Base-by-base conservation (phyloP, 768 basidiomycete genomes). In the Xerocomus brunneocitrinus region DNA sequence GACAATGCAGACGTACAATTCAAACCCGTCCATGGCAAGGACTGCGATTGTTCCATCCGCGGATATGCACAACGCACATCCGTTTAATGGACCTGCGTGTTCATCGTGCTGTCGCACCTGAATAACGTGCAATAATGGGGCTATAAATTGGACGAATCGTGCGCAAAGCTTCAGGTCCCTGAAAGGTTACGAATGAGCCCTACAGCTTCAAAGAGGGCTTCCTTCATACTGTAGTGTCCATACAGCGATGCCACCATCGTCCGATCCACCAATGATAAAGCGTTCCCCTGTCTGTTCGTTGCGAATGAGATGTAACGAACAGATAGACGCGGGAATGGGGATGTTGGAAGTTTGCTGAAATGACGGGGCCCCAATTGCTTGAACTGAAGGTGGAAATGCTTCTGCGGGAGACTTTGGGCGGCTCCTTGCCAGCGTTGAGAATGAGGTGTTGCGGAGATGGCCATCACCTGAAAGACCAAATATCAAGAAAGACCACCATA, bases 31-130 rank as follows among this genome's bases (percentile, higher is more conserved):
- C 9, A 91, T 67, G 0, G 74, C 78, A 50, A 98, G 77, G n/a
- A 91, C 79, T 0, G 85, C 91, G 55, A 94, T 80, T 2, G 92
- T 91, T 1, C 93, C 91, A 60, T 92, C 90, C 28, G 73, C 63
- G 1, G 92, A 81, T 7, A 91, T 67, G 61, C 89, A 92, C 10
- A 95, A 65, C 3, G 82, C 71, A 63, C 86, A 88, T 3, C 84
- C 87, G 42, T 76, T 75, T 24, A 95, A 64, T 6, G 83, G 76
- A 1, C 84, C 83, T 2, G 73, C 73, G 14, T 71, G 69, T 19
- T 80, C 77, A 30, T 78, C 74, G 7, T 73, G 71, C 36, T 67
- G 65, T 44, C 67, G 59, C 38, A 91, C 71, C 53, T 81, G 77
- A 2, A 88, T 69, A 24, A 89, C 82, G 13, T 76, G 70, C 9